Evolutionary conservation across 2,329 filamentous ascomycete species (phyloP), one percentile per base, ranked within the genome.

Genomic region (Botrytis paeoniae): DNA sequence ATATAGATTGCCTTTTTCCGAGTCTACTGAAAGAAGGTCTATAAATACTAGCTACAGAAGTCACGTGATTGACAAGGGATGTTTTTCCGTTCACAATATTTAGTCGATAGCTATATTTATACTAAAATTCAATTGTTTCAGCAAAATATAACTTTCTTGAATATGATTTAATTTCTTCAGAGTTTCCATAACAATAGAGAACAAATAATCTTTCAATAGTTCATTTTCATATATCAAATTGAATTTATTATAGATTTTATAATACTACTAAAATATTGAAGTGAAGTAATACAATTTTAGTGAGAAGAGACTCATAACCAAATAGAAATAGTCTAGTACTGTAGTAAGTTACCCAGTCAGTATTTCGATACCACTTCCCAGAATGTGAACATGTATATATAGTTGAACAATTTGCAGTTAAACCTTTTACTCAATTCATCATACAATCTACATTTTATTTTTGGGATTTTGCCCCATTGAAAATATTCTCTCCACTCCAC

Each of bases 101-200:
- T 35, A 35, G 32, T 35, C 32, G 32, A 35, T 35, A 35, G 32
- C 8, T 45, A 10, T 45, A 43, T 22, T 45, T 22, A 22, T 0
- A 51, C 48, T 2, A 51, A 51, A 51, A n/a, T 14, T n/a, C 25
- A 51, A n/a, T 51, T 14, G n/a, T n/a, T 51, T n/a, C 12, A 51
- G 25, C 25, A 51, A 51, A 2, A n/a, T 16, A n/a, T n/a, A n/a
- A 7, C 25, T 14, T n/a, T n/a, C 25, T 51, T 51, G 0, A n/a
- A 51, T 16, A 7, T 51, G 10, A 3, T 51, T 14, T 5, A 16
- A 51, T 14, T 51, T n/a, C 1, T 48, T 10, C 10, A 2, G 0
- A 4, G 4, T 4, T 48, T n/a, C 4, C 3, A 51, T 14, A n/a
- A n/a, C 16, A 51, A 6, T 3, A 7, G 12, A 51, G 0, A n/a